phyloP scores from a whole-genome alignment of 225 moss, liverwort and hornwort species.

The Physcomitrium patens region DNA sequence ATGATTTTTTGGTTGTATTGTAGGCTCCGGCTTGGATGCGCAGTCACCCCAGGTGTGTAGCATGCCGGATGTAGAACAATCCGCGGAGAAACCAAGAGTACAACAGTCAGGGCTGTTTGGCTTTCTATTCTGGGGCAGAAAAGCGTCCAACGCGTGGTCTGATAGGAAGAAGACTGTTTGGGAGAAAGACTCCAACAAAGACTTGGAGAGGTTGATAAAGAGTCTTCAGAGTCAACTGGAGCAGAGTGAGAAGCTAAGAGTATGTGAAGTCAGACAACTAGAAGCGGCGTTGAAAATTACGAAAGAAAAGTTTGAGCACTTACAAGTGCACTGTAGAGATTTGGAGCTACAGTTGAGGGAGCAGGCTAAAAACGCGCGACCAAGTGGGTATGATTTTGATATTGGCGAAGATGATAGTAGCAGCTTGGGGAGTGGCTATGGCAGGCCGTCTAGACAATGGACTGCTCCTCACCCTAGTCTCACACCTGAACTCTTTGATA shows the following conservation, averaged over 20 bases:
- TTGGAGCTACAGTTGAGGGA: slow-evolving; percentile 47
- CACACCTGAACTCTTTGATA: slow-evolving; percentile 49
- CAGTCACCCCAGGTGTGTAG: slow-evolving; percentile 24
- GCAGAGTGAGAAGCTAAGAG: slow-evolving; percentile 42
- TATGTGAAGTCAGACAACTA: slow-evolving; percentile 43
- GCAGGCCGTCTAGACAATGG: slow-evolving; percentile 7
- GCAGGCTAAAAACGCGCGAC: slow-evolving; percentile 24
- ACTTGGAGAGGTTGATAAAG: slow-evolving; percentile 36
- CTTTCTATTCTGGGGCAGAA: slow-evolving; percentile 58
- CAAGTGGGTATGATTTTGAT: slow-evolving; percentile 27
- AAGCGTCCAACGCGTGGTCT: slow-evolving; percentile 16
- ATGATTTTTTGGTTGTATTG: neutral
- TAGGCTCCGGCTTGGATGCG: slow-evolving; percentile 42
- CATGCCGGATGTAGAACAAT: slow-evolving; percentile 28
- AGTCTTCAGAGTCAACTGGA: slow-evolving; percentile 48
- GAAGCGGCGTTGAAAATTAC: slow-evolving; percentile 39
- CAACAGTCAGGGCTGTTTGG: slow-evolving; percentile 42
- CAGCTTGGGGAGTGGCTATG: slow-evolving; percentile 43
- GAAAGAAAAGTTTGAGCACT: slow-evolving; percentile 50
- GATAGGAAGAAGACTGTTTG: slow-evolving; percentile 27
- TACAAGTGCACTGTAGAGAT: slow-evolving; percentile 50
- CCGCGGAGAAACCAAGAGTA: slow-evolving; percentile 20
- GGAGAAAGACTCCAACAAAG: slow-evolving; percentile 40
- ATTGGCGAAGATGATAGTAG: slow-evolving; percentile 51
- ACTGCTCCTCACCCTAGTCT: slow-evolving; percentile 35